These are phyloP conservation scores for Sugiyamaella sp. DNA, from an alignment of 1,139 yeast species.

Conservation along the genomic window DNA sequence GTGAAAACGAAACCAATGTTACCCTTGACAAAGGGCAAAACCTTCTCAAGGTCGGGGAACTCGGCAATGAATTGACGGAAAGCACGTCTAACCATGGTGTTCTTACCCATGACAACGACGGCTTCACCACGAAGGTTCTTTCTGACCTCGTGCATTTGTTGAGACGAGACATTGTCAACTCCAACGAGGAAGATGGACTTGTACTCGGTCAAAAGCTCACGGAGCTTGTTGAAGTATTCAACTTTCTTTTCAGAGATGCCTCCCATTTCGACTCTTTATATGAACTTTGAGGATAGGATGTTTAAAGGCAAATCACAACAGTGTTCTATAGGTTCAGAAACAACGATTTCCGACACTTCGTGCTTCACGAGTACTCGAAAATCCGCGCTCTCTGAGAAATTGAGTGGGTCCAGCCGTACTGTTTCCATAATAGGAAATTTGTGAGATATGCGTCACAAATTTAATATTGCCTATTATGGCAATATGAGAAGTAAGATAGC, in stretches of 20 bases:
- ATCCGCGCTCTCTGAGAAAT: not conserved
- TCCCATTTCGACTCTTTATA: slow-evolving; percentile 94
- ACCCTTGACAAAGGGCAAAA: slow-evolving; percentile 94
- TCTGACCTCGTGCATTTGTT: slow-evolving; percentile 99
- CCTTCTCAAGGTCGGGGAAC: slow-evolving; percentile 94
- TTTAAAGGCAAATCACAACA: slow-evolving; percentile 66
- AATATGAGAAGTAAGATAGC: slow-evolving; percentile 3
- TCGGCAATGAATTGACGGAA: slow-evolving; percentile 93
- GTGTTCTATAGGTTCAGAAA: slow-evolving; percentile 9
- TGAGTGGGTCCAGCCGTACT: not conserved
- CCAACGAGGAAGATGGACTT: slow-evolving; percentile 98
- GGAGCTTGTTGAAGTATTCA: slow-evolving; percentile 94
- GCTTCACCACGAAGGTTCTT: slow-evolving; percentile 94
- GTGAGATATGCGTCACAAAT: slow-evolving; percentile 46
- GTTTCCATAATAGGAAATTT: not conserved
- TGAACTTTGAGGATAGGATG: slow-evolving; percentile 78
- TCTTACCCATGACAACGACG: slow-evolving; percentile 98
- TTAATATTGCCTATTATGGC: slow-evolving; percentile 24
- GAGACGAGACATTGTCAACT: slow-evolving; percentile 99
- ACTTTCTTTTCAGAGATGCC: slow-evolving; percentile 97
- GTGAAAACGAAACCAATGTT: slow-evolving; percentile 99
- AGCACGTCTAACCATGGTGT: slow-evolving; percentile 99
- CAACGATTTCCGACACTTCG: not conserved
- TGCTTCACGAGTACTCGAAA: not conserved
- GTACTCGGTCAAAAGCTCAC: slow-evolving; percentile 94